Evolutionary conservation across 108 stramenopile genomes (phyloP), one percentile per base, ranked within the genome.

Genomic region (Nitzschia sp.): DNA sequence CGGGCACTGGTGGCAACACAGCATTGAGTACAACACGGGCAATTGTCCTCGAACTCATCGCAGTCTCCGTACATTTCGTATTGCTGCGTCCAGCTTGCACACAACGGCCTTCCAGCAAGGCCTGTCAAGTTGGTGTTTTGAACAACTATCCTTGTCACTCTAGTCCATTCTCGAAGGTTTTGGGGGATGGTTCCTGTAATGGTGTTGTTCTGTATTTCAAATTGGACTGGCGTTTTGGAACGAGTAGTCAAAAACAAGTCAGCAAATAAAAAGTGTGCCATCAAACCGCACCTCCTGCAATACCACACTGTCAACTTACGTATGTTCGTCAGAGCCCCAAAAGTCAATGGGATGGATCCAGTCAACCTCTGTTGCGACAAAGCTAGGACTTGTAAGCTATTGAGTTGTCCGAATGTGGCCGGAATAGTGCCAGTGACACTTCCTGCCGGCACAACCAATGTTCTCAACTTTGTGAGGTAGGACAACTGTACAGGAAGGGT

Each of bases 401-500:
- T 48, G 21, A 86, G 52, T 26, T 78, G 41, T 10, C 80, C 84
- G 1, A 87, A 53, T 44, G 75, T 71, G 6, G 57, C 54, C 0
- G 89, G 89, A 22, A 90, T 71, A 2, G 62, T 67, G 5, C 75
- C 75, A 11, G 26, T 59, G 6, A 83, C 24, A 11, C 41, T 20
- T 3, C 43, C 51, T 20, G 63, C 54, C 15, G 79, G 72, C 65
- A 87, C 59, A 41, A 81, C 78, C 20, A 80, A 37, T 37, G 72
- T 63, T 43, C 77, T 71, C 52, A 93, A 51, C 39, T 76, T 85
- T 34, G 75, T 72, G 41, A 89, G 46, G 37, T 60, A 52, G 6
- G 78, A 78, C 29, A 90, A 63, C 52, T 78, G 59, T 5, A 67
- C 10, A 41, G 85, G 73, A 10, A 89, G 52, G 0, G 76, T 68